Evolutionary conservation across 2,329 filamentous ascomycete species (phyloP), one percentile per base, ranked within the genome.

Genomic region (Sclerotinia trifoliorum): DNA sequence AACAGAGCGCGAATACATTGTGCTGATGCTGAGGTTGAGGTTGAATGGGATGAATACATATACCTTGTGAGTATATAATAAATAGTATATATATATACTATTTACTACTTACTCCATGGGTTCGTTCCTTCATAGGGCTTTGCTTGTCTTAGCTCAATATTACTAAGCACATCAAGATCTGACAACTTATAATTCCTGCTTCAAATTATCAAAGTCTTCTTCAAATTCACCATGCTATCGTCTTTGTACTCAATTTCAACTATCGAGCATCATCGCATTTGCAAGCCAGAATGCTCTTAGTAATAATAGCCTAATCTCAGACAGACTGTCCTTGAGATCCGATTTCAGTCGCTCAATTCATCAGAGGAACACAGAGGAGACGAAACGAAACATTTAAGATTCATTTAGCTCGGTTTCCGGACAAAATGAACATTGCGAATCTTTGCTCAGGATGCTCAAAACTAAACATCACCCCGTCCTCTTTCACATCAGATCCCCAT

Each of bases 401-500:
- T 4, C n/a, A 15, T 6, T 10, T 29, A 26, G 15, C 26, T 29
- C 13, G 52, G 0, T 21, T 35, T 7, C 15, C 29, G 21, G 3
- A 19, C 8, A 32, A 35, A 39, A 56, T 56, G 54, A 10, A 8
- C 19, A 35, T 21, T 35, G 54, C 3, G 6, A 6, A n/a, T 56
- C 19, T 55, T 13, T 56, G 54, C 32, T 11, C 19, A 10, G 29
- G n/a, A 56, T 56, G 54, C 32, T 19, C 54, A 39, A 56, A 35
- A 56, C 11, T 56, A 35, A 56, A 56, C 10, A n/a, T 56, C 19
- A 56, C 54, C 3, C 19, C 54, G 4, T 35, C 29, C 6, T 8
- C 54, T 56, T 56, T 56, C 29, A 56, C 54, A 39, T 56, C 54
- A 56, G 19, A 39, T 56, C 29, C 54, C 11, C n/a, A n/a, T 56